These are phyloP conservation scores for Ophiosphaerella herpotricha DNA, from an alignment of 2,329 filamentous ascomycete genomes.

Conservation along the genomic window DNA sequence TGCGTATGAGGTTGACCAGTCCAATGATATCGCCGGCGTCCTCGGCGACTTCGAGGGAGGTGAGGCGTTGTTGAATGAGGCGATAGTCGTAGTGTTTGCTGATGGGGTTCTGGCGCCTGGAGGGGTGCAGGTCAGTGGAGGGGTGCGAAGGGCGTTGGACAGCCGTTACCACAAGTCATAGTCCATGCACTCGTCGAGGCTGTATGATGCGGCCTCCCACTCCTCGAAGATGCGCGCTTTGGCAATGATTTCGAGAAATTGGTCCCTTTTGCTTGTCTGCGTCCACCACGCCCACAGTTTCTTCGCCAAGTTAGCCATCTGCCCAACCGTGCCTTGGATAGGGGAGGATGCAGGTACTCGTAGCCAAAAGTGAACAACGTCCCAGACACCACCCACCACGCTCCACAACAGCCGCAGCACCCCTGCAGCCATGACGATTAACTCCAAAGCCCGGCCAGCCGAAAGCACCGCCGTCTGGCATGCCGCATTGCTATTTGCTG, in stretches of 20 bases:
- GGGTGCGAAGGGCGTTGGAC: background rate
- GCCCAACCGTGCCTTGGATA: background rate
- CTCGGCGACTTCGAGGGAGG: conserved; percentile 70
- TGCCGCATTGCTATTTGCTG: conserved; percentile 34
- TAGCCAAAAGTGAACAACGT: conserved; percentile 49
- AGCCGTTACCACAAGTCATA: conserved; percentile 73
- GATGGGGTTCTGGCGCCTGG: conserved; percentile 78
- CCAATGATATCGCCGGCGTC: conserved; percentile 73
- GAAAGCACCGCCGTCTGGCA: conserved; percentile 18
- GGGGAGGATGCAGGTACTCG: conserved; percentile 34
- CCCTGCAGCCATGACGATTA: conserved; percentile 26
- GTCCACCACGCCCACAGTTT: conserved; percentile 70
- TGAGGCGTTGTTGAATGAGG: conserved; percentile 77
- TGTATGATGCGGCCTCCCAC: conserved; percentile 82
- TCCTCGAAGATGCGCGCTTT: conserved; percentile 76
- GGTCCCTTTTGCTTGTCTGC: conserved; percentile 65
- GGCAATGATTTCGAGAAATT: conserved; percentile 68
- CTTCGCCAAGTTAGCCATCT: conserved; percentile 53
- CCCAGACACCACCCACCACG: conserved; percentile 40
- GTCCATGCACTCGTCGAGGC: conserved; percentile 80
- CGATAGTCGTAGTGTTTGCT: conserved; percentile 85
- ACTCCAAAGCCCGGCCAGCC: conserved; percentile 18
- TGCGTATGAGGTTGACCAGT: conserved; percentile 78
- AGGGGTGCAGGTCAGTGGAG: background rate
- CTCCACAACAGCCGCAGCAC: conserved; percentile 25